Conservation (phyloP, 106 monocot species). For the Phalaenopsis equestris region DNA sequence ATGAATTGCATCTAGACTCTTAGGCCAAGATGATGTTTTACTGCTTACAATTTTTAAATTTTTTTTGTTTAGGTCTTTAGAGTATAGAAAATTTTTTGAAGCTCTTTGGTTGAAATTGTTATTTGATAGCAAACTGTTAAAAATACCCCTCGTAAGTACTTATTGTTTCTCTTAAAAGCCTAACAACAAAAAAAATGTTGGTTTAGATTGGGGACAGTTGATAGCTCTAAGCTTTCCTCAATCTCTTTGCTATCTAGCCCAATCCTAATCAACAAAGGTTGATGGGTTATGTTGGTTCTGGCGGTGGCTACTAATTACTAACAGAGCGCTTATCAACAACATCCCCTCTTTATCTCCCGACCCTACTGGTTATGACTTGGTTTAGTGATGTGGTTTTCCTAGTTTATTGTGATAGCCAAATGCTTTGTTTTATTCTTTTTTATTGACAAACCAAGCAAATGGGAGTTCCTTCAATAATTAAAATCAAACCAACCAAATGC, state of each 20-base stretch:
- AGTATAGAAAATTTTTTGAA: too few relatives aligned
- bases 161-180: too few relatives aligned
- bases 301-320: not conserved
- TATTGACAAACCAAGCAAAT: not conserved
- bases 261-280: not conserved
- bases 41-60: not conserved
- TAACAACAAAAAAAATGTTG: not conserved
- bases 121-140: too few relatives aligned
- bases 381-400: not conserved
- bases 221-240: not conserved
- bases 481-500: too few relatives aligned
- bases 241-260: not conserved
- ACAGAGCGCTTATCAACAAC: not conserved
- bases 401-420: not conserved
- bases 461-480: not conserved
- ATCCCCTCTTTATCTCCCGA: not conserved
- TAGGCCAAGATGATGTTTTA: not conserved
- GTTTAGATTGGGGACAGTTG: not conserved
- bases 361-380: not conserved
- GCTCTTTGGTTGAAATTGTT: too few relatives aligned
- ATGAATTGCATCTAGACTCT: not conserved
- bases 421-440: not conserved
- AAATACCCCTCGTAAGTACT: too few relatives aligned
- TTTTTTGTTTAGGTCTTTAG: not conserved
- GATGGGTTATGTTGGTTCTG: not conserved